A percentile compares a stretch with the other conserved stretches of the same genome.
Conservation (phyloP, 2,329 filamentous ascomycete genomes). For the Penicillium thymicola region DNA sequence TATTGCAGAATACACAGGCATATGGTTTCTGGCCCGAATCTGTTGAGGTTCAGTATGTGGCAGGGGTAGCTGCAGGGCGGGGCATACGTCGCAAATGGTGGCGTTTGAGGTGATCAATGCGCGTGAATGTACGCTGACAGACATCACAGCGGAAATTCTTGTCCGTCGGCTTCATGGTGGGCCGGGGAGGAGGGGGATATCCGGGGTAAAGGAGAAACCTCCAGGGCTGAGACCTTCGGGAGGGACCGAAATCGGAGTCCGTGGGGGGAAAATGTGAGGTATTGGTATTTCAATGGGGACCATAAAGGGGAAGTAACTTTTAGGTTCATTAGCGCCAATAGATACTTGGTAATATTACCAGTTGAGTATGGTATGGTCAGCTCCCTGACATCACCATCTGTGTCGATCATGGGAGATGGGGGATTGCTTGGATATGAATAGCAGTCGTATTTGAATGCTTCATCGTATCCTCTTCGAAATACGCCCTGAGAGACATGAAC, state of each 20-base stretch:
- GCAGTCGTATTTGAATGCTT: too few species aligned
- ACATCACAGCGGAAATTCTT: slow-evolving; percentile 45
- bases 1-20: slow-evolving; percentile 46
- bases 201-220: slow-evolving; percentile 20
- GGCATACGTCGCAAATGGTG: slow-evolving; percentile 46
- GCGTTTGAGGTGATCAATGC: slow-evolving; percentile 49
- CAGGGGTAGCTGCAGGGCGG: slow-evolving; percentile 4
- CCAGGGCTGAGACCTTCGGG: too few species aligned
- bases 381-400: too few species aligned
- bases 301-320: background rate
- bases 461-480: too few species aligned
- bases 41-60: slow-evolving; percentile 22
- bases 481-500: too few species aligned
- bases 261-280: slow-evolving; percentile 5
- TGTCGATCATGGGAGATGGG: too few species aligned
- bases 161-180: slow-evolving; percentile 37
- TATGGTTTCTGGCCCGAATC: slow-evolving; percentile 50
- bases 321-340: background rate
- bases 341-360: background rate
- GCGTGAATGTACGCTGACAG: slow-evolving; percentile 47
- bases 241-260: background rate
- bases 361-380: slow-evolving; percentile 1
- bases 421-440: too few species aligned
- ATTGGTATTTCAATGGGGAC: slow-evolving; percentile 4
- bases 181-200: slow-evolving; percentile 25